phyloP scores from a whole-genome alignment of 805 yeast genomes.

The Hanseniaspora clermontiae region DNA sequence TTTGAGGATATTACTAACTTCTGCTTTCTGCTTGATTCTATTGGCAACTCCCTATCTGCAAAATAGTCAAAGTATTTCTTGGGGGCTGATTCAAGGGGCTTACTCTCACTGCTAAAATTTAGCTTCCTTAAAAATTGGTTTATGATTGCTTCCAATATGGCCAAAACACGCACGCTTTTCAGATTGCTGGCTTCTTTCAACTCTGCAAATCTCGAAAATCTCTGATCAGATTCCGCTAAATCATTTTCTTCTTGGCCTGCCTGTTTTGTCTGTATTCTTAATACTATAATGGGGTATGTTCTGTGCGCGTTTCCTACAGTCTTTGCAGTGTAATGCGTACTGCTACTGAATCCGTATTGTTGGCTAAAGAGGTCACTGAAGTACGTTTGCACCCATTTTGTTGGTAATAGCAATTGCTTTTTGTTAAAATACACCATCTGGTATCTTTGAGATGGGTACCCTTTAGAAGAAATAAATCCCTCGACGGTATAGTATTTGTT shows the following conservation, averaged over 20 bases:
- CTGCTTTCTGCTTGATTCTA: neutral
- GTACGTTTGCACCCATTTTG: conserved; percentile 16
- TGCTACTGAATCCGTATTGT: conserved; percentile 21
- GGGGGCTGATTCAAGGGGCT: neutral
- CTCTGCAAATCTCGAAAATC: conserved; percentile 8
- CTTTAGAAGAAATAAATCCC: conserved; percentile 32
- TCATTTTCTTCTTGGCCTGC: neutral
- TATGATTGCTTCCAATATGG: conserved; percentile 1
- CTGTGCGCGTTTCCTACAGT: neutral
- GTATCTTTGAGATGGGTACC: conserved; percentile 28
- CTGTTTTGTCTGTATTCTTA: neutral
- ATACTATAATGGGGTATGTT: conserved; percentile 5
- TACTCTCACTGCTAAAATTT: neutral
- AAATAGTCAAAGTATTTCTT: neutral
- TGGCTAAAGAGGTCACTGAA: conserved; percentile 19
- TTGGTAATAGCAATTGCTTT: conserved; percentile 22
- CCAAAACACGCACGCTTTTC: neutral
- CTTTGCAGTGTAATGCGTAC: conserved; percentile 18
- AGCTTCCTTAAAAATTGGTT: neutral
- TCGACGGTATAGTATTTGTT: conserved; percentile 22
- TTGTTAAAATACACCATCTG: conserved; percentile 38
- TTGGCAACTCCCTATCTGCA: neutral
- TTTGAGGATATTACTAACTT: neutral
- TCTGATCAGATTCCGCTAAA: conserved; percentile 1
- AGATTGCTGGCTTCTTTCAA: neutral